A percentile compares a stretch with the other conserved stretches of the same genome.
Conservation (phyloP, 1,284 basidiomycete genomes). For the Sporisorium iseilematis-ciliati region DNA sequence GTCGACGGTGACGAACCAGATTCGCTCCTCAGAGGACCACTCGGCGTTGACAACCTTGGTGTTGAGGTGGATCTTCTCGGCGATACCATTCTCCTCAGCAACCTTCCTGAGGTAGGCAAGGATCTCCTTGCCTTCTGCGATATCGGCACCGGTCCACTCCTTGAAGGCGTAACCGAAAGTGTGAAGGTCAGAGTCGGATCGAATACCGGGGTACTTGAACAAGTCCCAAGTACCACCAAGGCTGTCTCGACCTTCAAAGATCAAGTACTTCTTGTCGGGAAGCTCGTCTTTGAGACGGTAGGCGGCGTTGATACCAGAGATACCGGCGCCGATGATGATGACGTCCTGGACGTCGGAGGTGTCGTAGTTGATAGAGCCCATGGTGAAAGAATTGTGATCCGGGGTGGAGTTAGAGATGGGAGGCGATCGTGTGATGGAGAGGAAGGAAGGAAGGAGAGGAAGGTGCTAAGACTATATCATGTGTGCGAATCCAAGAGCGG, state of each 20-base stretch:
- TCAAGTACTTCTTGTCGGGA: slow-evolving; percentile 55
- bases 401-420: not conserved
- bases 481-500: too few species aligned
- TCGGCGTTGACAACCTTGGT: slow-evolving; percentile 45
- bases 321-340: slow-evolving; percentile 65
- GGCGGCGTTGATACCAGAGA: slow-evolving; percentile 68
- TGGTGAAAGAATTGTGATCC: slow-evolving; percentile 3
- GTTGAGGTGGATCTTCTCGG: slow-evolving; percentile 55
- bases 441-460: not conserved
- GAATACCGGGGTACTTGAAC: slow-evolving; percentile 60
- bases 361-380: slow-evolving; percentile 48
- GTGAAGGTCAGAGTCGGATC: slow-evolving; percentile 51
- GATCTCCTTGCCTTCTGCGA: slow-evolving; percentile 64
- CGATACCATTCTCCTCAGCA: slow-evolving; percentile 59
- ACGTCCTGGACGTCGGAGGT: slow-evolving; percentile 53
- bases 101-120: slow-evolving; percentile 61
- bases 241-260: slow-evolving; percentile 51
- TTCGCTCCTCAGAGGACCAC: slow-evolving; percentile 53
- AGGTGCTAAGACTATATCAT: not conserved
- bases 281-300: slow-evolving; percentile 60
- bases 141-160: slow-evolving; percentile 58
- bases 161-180: slow-evolving; percentile 57
- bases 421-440: slow-evolving; percentile 1
- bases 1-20: slow-evolving; percentile 55
- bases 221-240: slow-evolving; percentile 66